Base-by-base conservation (phyloP, 1,284 basidiomycete species). In the Austroboletus niveus region DNA sequence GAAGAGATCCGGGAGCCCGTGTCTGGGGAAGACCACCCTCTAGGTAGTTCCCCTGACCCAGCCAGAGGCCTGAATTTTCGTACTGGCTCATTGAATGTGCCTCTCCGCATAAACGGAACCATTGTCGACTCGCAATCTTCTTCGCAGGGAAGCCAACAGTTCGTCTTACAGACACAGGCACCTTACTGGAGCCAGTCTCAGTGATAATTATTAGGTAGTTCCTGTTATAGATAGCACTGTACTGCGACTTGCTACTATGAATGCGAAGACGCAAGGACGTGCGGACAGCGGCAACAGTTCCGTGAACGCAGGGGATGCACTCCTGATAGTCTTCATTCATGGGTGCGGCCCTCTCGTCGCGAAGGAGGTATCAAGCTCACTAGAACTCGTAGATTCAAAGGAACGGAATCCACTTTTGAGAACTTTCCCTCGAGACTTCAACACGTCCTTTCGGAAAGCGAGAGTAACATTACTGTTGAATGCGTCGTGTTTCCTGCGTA, bases 401-500 rank as follows among this genome's bases (percentile, higher is more conserved):
- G 91, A 38, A 85, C 84, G 9, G 87, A 93, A 51, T 75, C 81
- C 11, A 92, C 91, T 0, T 94, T 94, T 57, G 76, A 72, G 45
- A 76, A 78, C 54, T 94, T 93, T 56, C 92, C 91, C 1, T 72
- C 81, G 57, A 79, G 93, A 43, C 73, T 98, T 24, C 79, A 82
- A 45, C 89, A 95, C 63, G 74, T 95, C 36, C 75, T 97, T 5
- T 69, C 79, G 2, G 79, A 85, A 59, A 81, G 79, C 1, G 70
- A 85, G 17, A 62, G 68, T 6, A 69, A 79, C 49, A 69, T 84
- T 2, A 64, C 67, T 17, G 85, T 92, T 8, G 85, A 94, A 65
- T 88, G 83, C 47, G 71, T 87, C 12, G 77, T 94, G 7, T 98
- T 97, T 66, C 94, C 94, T 29, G 87, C 85, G 4, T 98, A 97